phyloP scores from a whole-genome alignment of 2,329 filamentous ascomycete species.

The Clarireedia homoeocarpa region DNA sequence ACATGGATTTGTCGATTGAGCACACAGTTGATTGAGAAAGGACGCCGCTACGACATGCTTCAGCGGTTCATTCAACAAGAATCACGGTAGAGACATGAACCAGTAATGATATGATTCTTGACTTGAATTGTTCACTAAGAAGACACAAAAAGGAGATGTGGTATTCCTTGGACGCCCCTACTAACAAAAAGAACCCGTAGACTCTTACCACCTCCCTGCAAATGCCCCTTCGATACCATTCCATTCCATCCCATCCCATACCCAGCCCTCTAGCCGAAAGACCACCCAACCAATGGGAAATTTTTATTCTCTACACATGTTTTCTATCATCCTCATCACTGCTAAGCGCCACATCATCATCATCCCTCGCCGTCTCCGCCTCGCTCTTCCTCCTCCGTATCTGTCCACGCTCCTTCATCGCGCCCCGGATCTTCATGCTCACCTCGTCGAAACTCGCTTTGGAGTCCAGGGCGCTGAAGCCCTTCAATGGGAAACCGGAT shows the following conservation, averaged over 20 bases:
- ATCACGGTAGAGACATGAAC: too few relatives aligned
- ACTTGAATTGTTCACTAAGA: too few relatives aligned
- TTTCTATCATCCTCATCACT: conserved; percentile 22
- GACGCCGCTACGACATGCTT: too few relatives aligned
- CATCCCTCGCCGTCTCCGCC: conserved; percentile 32
- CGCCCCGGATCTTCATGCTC: conserved; percentile 72
- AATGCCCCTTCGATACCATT: neutral
- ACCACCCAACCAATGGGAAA: too few relatives aligned
- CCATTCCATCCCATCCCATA: neutral
- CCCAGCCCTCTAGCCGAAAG: neutral
- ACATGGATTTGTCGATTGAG: too few relatives aligned
- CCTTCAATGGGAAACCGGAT: conserved; percentile 56
- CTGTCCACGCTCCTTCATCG: conserved; percentile 72
- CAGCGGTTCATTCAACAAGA: too few relatives aligned
- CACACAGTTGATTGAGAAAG: too few relatives aligned
- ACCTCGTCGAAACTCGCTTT: conserved; percentile 74
- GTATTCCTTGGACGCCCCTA: neutral
- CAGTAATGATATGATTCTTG: too few relatives aligned
- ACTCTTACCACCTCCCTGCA: neutral
- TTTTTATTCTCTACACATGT: conserved; percentile 12
- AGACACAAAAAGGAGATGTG: neutral
- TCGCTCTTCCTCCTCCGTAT: conserved; percentile 37
- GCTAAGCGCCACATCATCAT: conserved; percentile 37
- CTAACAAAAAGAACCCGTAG: neutral
- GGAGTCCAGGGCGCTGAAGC: conserved; percentile 60